Evolutionary conservation across 441 rosid genomes (phyloP).

Genomic region (Erodium trifolium): DNA sequence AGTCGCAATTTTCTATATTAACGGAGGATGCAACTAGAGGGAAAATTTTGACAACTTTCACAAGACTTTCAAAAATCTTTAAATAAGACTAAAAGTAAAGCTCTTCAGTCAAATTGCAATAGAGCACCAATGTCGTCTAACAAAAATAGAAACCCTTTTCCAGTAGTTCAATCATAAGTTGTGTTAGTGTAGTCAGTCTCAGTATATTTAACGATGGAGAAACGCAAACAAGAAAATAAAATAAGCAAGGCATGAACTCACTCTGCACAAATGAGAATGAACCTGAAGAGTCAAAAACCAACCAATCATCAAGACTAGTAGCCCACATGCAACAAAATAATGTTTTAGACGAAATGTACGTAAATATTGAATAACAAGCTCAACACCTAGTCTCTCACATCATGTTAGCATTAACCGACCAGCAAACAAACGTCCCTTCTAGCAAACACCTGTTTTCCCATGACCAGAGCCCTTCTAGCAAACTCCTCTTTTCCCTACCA

Average conservation of each 20-base stretch:
- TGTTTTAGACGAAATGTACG: too few relatives aligned
- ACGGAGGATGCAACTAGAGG: background rate
- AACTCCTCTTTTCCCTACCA: too few relatives aligned
- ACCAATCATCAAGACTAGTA: too few relatives aligned
- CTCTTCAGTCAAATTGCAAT: background rate
- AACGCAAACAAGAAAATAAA: background rate
- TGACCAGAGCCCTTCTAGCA: too few relatives aligned
- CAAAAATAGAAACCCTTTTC: background rate
- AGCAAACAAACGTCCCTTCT: too few relatives aligned
- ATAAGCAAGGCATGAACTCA: background rate
- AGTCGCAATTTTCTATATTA: conserved; percentile 1
- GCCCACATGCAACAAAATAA: too few relatives aligned
- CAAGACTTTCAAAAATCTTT: background rate
- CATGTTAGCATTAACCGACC: too few relatives aligned
- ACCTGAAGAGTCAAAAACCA: too few relatives aligned
- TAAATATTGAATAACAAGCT: too few relatives aligned
- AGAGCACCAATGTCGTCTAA: background rate
- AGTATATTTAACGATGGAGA: background rate
- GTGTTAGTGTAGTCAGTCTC: background rate
- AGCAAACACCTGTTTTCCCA: too few relatives aligned
- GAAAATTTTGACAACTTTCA: background rate
- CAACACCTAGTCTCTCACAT: too few relatives aligned
- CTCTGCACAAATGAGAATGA: background rate
- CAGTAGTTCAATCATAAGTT: background rate
- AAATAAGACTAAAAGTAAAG: background rate